Evolutionary conservation across 805 yeast species (phyloP).

Genomic region (Grigorovia transvaalensis): DNA sequence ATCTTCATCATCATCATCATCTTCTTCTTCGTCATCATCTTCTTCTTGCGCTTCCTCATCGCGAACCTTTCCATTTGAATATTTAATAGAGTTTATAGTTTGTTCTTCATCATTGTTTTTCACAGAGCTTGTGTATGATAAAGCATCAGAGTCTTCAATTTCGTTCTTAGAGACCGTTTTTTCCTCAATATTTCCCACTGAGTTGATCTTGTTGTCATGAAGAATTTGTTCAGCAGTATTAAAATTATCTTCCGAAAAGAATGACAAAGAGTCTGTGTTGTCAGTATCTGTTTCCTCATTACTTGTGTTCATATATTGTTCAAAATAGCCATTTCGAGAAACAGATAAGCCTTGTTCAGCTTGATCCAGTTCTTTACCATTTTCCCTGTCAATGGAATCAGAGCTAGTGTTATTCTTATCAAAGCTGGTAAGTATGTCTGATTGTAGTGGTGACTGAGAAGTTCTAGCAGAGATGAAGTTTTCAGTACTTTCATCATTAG

Average conservation of each 20-base stretch:
- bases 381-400: neutral
- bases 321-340: slow-evolving; percentile 18
- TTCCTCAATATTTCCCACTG: neutral
- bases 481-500: neutral
- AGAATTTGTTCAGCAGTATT: too few species aligned
- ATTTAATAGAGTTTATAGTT: neutral
- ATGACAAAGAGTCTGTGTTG: slow-evolving; percentile 4
- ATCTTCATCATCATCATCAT: slow-evolving; percentile 5
- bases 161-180: slow-evolving; percentile 3
- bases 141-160: slow-evolving; percentile 7
- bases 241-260: slow-evolving; percentile 3
- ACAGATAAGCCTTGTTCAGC: slow-evolving; percentile 14
- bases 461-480: slow-evolving; percentile 1
- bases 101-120: neutral
- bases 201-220: too few species aligned
- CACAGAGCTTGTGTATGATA: neutral
- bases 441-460: neutral
- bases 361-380: neutral
- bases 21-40: too few species aligned
- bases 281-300: neutral
- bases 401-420: neutral
- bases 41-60: too few species aligned
- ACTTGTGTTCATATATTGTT: slow-evolving; percentile 5
- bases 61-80: neutral
- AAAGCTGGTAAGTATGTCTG: neutral